Percentiles rank a stretch among this genome's conserved stretches.
These are phyloP conservation scores for Aspergillus saccharolyticus DNA, from an alignment of 495 filamentous ascomycete genomes.

Conservation along the genomic window DNA sequence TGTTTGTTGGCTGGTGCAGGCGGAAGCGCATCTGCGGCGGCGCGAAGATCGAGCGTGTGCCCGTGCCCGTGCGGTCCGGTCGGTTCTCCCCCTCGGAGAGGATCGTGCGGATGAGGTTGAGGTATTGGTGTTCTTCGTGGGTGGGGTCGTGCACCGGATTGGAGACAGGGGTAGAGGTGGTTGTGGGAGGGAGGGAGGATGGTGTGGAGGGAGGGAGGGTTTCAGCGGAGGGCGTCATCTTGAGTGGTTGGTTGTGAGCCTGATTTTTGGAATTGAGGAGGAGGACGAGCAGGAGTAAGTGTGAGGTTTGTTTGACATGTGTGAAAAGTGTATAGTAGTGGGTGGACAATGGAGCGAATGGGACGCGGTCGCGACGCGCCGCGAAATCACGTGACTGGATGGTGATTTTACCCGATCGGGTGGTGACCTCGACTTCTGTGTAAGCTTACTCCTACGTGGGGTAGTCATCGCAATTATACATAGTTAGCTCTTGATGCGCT, in stretches of 20 bases:
- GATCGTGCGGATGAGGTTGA: slow-evolving; percentile 70
- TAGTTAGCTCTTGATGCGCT: too few species aligned
- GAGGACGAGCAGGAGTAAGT: background rate
- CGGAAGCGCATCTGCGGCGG: slow-evolving; percentile 80
- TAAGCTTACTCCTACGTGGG: too few species aligned
- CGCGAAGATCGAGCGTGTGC: slow-evolving; percentile 83
- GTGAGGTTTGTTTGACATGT: background rate
- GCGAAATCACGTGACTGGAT: slow-evolving; percentile 29
- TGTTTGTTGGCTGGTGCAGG: slow-evolving; percentile 56
- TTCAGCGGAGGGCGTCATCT: slow-evolving; percentile 16
- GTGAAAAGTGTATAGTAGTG: background rate
- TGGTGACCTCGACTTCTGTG: background rate
- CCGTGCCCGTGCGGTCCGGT: slow-evolving; percentile 87
- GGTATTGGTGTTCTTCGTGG: slow-evolving; percentile 75
- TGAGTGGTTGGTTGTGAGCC: background rate
- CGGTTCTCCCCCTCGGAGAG: slow-evolving; percentile 71
- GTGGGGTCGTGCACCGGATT: slow-evolving; percentile 17
- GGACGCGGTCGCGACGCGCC: slow-evolving; percentile 23
- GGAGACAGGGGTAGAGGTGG: slow-evolving; percentile 13
- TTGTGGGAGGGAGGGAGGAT: slow-evolving; percentile 15
- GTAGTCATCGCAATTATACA: too few species aligned
- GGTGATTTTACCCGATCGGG: background rate
- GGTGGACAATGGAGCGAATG: too few species aligned
- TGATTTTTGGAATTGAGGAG: background rate
- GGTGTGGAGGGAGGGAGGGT: slow-evolving; percentile 18